phyloP scores from a whole-genome alignment of 2,329 filamentous ascomycete genomes.

The Erysiphe pulchra region DNA sequence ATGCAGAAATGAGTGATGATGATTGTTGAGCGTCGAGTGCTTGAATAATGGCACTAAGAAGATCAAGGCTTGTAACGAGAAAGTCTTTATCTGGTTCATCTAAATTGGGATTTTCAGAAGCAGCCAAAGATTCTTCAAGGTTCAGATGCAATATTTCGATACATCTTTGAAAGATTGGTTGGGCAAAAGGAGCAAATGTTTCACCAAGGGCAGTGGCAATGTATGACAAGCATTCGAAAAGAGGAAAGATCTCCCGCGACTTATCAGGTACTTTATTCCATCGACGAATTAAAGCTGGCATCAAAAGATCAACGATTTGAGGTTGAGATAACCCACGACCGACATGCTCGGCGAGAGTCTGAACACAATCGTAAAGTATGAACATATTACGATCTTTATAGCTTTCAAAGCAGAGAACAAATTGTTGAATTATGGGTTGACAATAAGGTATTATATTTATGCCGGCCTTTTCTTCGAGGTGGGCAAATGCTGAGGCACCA shows the following conservation, averaged over 20 bases:
- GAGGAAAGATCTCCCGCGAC: slow-evolving; percentile 76
- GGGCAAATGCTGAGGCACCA: slow-evolving; percentile 84
- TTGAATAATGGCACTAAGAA: slow-evolving; percentile 81
- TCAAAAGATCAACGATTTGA: slow-evolving; percentile 59
- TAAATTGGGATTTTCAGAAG: slow-evolving; percentile 35
- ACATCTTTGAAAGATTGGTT: slow-evolving; percentile 67
- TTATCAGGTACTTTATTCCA: slow-evolving; percentile 75
- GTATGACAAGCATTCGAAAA: slow-evolving; percentile 91
- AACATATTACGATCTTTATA: slow-evolving; percentile 99
- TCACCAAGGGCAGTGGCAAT: slow-evolving; percentile 67
- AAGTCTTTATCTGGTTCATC: slow-evolving; percentile 92
- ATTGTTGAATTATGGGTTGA: slow-evolving; percentile 72
- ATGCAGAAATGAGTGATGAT: slow-evolving; percentile 45
- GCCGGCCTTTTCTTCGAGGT: slow-evolving; percentile 80
- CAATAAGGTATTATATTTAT: slow-evolving; percentile 63
- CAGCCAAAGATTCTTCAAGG: slow-evolving; percentile 52
- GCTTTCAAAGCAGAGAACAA: slow-evolving; percentile 70
- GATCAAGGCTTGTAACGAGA: slow-evolving; percentile 77
- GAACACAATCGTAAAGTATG: slow-evolving; percentile 93
- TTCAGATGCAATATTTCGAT: slow-evolving; percentile 81
- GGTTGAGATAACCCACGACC: slow-evolving; percentile 57
- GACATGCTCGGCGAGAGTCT: slow-evolving; percentile 83
- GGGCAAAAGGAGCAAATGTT: slow-evolving; percentile 61
- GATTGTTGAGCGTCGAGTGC: slow-evolving; percentile 53
- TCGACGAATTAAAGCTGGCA: slow-evolving; percentile 74